Base-by-base conservation (phyloP, 495 filamentous ascomycete species). In the Arthonia radiata region DNA sequence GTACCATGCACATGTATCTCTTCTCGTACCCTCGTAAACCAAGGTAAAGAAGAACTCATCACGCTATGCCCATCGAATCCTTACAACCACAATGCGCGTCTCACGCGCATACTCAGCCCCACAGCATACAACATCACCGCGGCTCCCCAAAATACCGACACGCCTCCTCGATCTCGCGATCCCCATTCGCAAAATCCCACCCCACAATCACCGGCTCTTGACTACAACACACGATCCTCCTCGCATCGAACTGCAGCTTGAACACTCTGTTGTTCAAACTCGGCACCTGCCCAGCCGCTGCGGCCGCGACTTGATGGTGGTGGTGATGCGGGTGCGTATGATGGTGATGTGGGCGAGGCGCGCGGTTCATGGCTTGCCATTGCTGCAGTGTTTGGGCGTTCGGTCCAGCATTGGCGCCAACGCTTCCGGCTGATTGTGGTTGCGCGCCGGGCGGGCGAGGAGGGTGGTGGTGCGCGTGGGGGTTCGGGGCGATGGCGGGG, bases 111-210 rank as follows among this genome's bases (percentile, higher is more conserved):
- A n/a, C n/a, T n/a, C n/a, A n/a, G n/a, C n/a, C n/a, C n/a, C n/a
- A n/a, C n/a, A n/a, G n/a, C n/a, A n/a, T n/a, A n/a, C n/a, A n/a
- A n/a, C n/a, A n/a, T n/a, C n/a, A n/a, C n/a, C n/a, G n/a, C n/a
- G n/a, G n/a, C 5, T 43, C 40, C 8, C 40, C 35, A 23, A 92
- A 93, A 43, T 90, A 92, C 19, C 61, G 66, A 28, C 65, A 65
- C 2, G 76, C 77, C 40, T 76, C 70, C 29, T 80, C 66, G 24
- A 97, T 67, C 34, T 81, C 67, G 38, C 64, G 51, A 28, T 97
- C 86, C n/a, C 64, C 74, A 37, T 74, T 74, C 26, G 80, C 83
- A 57, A 92, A 97, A 50, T 97, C 86, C 86, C 86, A 97, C 3
- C 82, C 86, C 3, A 94, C 78, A 33, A 97, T 94, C 27, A 71